Percentiles rank a stretch among this genome's conserved stretches.
These are phyloP conservation scores for Agroathelia rolfsii DNA, from an alignment of 1,284 basidiomycete species.

Conservation along the genomic window DNA sequence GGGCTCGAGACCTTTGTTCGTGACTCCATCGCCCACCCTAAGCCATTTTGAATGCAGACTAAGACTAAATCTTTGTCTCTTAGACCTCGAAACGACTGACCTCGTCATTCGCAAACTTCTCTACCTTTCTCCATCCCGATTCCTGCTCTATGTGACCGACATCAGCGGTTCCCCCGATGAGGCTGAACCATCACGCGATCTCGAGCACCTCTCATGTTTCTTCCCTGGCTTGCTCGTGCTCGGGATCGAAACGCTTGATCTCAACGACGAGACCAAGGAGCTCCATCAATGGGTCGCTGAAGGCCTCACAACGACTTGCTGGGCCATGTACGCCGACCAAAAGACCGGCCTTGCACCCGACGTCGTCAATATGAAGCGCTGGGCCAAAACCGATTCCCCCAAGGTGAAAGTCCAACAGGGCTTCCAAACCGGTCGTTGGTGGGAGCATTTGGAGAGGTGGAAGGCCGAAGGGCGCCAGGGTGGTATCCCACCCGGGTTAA, in stretches of 20 bases:
- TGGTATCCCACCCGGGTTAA: constrained; percentile 28
- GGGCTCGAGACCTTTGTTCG: constrained; percentile 29
- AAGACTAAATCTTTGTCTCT: no score
- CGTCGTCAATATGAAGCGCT: constrained; percentile 20
- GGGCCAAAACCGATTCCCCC: constrained; percentile 2
- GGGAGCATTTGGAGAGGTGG: constrained; percentile 27
- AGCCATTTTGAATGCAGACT: no score
- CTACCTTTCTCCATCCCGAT: constrained; percentile 29
- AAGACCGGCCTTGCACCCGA: constrained; percentile 32
- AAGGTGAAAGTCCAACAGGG: not conserved
- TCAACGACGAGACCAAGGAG: no score
- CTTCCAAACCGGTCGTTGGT: constrained; percentile 18
- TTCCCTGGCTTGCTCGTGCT: constrained; percentile 38
- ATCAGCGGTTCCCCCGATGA: constrained; percentile 9
- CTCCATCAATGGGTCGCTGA: constrained; percentile 34
- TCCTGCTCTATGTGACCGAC: constrained; percentile 36
- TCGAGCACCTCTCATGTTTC: constrained; percentile 43
- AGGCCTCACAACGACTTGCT: constrained; percentile 36
- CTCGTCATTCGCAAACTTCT: constrained; percentile 29
- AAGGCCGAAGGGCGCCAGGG: constrained; percentile 19
- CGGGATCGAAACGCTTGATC: no score
- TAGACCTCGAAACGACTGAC: constrained; percentile 29
- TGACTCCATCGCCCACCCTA: constrained; percentile 3
- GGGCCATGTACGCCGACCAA: constrained; percentile 32
- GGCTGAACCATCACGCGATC: constrained; percentile 21